Conservation (phyloP, 345 rosid genomes). For the Lenwebbia sp. region DNA sequence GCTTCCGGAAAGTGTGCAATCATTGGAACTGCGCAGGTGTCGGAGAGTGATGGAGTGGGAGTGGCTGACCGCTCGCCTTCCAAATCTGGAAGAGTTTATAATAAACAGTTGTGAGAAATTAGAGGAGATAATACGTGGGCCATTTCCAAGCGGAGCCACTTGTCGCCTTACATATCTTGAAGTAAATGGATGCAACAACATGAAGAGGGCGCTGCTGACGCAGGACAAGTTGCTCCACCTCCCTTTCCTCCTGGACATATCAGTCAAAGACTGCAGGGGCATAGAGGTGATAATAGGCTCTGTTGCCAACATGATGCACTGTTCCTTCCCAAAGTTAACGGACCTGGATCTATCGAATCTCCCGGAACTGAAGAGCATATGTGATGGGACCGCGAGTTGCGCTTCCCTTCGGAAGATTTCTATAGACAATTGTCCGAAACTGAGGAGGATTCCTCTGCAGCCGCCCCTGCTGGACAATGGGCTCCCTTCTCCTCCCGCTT, state of each 20-base stretch:
- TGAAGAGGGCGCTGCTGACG: neutral
- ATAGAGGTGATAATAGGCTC: neutral
- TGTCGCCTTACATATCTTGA: neutral
- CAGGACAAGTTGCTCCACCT: neutral
- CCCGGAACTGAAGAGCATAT: slow-evolving; percentile 4
- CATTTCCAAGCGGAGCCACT: neutral
- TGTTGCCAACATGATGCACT: neutral
- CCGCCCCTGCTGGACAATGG: neutral
- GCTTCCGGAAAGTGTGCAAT: rapidly evolving
- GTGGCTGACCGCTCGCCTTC: neutral
- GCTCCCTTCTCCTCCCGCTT: slow-evolving; percentile 1
- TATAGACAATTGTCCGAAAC: neutral
- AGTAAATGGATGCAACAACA: neutral
- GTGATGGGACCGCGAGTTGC: neutral
- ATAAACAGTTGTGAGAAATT: neutral
- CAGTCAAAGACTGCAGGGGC: neutral
- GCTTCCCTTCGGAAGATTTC: neutral
- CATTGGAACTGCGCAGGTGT: neutral
- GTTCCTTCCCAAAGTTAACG: neutral
- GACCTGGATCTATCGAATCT: rapidly evolving
- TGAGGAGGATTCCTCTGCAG: slow-evolving; percentile 8
- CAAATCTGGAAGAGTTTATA: slow-evolving; percentile 1
- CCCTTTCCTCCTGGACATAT: neutral
- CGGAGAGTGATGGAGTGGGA: neutral
- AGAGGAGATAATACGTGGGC: slow-evolving; percentile 8